Conservation (phyloP, 2,329 filamentous ascomycete genomes). For the Shiraia bambusicola region DNA sequence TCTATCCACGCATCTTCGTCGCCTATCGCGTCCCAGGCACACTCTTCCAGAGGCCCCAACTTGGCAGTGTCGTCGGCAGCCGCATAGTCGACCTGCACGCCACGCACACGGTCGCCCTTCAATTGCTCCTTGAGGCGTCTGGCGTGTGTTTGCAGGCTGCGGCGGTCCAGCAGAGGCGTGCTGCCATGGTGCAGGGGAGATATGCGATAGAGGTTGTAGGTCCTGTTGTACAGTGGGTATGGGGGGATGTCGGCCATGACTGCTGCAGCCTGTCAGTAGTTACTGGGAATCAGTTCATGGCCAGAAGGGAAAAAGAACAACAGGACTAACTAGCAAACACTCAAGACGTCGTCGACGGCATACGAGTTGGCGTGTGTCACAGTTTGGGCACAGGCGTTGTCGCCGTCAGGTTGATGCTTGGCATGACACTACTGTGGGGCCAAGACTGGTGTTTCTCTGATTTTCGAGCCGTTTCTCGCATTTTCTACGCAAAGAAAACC, state of each 20-base stretch:
- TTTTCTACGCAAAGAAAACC: conserved; percentile 3
- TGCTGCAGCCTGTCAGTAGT: too few species aligned
- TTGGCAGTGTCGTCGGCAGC: conserved; percentile 45
- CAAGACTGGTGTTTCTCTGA: conserved; percentile 8
- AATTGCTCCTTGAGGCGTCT: conserved; percentile 52
- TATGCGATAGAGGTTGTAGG: conserved; percentile 56
- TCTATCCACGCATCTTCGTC: conserved; percentile 46
- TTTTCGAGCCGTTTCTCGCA: conserved; percentile 5
- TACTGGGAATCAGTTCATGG: too few species aligned
- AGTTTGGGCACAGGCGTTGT: conserved; percentile 1
- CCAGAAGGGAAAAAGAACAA: too few species aligned
- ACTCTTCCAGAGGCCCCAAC: conserved; percentile 51
- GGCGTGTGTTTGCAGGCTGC: conserved; percentile 49
- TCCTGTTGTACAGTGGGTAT: conserved; percentile 55
- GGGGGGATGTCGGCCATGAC: conserved; percentile 40
- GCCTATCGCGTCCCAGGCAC: conserved; percentile 49
- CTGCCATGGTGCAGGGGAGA: conserved; percentile 56
- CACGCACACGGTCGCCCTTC: conserved; percentile 52
- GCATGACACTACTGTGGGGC: conserved; percentile 6
- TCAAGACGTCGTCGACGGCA: too few species aligned
- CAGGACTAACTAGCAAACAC: too few species aligned
- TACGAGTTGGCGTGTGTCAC: too few species aligned
- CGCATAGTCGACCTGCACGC: conserved; percentile 46
- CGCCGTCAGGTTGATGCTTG: conserved; percentile 5
- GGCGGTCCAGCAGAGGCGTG: conserved; percentile 37